Conservation (phyloP, 208 protist genomes). For the Leishmania martiniquensis region DNA sequence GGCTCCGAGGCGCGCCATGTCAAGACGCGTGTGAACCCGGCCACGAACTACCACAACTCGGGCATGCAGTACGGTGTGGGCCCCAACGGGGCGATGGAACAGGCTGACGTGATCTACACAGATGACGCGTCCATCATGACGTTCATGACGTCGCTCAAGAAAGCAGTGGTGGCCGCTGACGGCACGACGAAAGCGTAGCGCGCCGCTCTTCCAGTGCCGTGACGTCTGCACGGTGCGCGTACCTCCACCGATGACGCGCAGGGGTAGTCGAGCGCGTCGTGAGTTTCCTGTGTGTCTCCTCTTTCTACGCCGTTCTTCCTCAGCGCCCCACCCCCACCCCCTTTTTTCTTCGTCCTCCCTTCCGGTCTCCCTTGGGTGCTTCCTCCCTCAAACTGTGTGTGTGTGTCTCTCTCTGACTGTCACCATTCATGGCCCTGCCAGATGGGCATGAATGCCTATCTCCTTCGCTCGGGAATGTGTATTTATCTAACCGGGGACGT, state of each 20-base stretch:
- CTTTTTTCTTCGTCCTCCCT: too few species aligned
- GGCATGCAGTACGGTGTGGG: slow-evolving; percentile 23
- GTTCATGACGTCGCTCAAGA: slow-evolving; percentile 84
- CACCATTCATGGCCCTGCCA: too few species aligned
- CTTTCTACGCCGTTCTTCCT: too few species aligned
- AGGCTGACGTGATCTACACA: slow-evolving; percentile 81
- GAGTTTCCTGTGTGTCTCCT: background rate
- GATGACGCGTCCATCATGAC: slow-evolving; percentile 77
- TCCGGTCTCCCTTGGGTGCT: background rate
- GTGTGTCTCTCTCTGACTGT: background rate
- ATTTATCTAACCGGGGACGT: too few species aligned
- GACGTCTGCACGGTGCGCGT: background rate
- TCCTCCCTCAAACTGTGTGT: background rate
- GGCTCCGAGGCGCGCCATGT: slow-evolving; percentile 86
- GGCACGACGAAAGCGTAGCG: slow-evolving; percentile 4
- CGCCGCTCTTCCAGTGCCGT: background rate
- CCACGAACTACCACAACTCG: slow-evolving; percentile 61
- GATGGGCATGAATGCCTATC: background rate
- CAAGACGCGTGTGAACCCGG: slow-evolving; percentile 88
- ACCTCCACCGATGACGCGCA: background rate
- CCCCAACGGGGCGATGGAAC: slow-evolving; percentile 20
- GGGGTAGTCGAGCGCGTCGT: background rate
- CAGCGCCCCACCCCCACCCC: background rate
- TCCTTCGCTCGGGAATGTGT: too few species aligned
- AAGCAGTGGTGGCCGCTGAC: slow-evolving; percentile 52